Conservation (phyloP, 805 yeast genomes). For the Wickerhamiella hasegawae region DNA sequence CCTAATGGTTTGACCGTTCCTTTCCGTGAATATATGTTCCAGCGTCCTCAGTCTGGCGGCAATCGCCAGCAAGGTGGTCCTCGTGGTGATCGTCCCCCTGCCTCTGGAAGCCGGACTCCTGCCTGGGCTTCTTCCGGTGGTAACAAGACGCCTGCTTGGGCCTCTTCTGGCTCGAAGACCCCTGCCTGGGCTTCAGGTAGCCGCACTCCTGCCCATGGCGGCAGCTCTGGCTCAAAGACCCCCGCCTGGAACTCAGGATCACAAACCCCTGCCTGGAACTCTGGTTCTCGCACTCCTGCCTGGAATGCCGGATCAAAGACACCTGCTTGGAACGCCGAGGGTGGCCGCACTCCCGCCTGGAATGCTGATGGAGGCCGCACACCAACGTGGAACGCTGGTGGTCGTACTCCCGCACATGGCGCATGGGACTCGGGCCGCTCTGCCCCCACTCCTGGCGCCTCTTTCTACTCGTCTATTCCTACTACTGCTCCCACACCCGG, state of each 20-base stretch:
- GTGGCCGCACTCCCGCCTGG: conserved; percentile 33
- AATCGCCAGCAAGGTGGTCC: background rate
- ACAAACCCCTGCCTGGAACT: conserved; percentile 37
- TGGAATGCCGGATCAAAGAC: conserved; percentile 23
- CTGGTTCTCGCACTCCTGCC: conserved; percentile 26
- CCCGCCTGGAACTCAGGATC: conserved; percentile 6
- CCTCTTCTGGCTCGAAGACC: conserved; percentile 25
- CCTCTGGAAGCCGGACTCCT: conserved; percentile 8
- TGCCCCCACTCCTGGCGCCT: conserved; percentile 11
- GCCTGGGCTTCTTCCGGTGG: conserved; percentile 27
- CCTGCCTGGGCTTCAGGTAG: conserved; percentile 25
- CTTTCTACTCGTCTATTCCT: conserved; percentile 3
- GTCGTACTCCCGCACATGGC: conserved; percentile 32
- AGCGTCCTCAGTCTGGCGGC: background rate
- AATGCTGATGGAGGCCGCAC: conserved; percentile 22
- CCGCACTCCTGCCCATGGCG: conserved; percentile 17
- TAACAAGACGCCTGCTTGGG: conserved; percentile 27
- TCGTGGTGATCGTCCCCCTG: background rate
- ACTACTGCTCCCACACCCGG: conserved; percentile 27
- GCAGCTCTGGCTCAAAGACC: conserved; percentile 21
- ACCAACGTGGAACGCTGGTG: conserved; percentile 31
- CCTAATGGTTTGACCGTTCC: conserved; percentile 42
- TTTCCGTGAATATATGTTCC: conserved; percentile 51
- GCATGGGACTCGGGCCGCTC: conserved; percentile 27
- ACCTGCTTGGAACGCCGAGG: conserved; percentile 30